Conservation (phyloP, 78 protist genomes). For the Dictyostelium capitatum region DNA sequence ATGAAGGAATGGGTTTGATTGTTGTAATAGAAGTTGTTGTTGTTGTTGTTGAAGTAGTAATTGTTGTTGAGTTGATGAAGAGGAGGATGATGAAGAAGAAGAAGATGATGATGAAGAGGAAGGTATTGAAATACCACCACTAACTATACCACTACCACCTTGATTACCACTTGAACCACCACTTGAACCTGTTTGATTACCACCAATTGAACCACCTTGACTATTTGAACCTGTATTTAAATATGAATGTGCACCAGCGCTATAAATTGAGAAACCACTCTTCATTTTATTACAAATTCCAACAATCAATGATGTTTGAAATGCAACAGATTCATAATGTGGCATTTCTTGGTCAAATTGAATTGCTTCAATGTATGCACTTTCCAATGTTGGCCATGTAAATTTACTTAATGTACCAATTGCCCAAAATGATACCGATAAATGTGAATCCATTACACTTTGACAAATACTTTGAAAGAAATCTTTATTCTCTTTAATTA, state of each 20-base stretch:
- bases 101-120: not conserved
- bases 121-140: not conserved
- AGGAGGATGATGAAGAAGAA: not conserved
- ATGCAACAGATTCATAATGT: slow-evolving; percentile 38
- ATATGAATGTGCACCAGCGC: not conserved
- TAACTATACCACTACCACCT: not conserved
- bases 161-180: not conserved
- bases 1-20: slow-evolving; percentile 59
- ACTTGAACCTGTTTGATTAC: not conserved
- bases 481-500: slow-evolving; percentile 36
- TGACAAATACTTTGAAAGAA: slow-evolving; percentile 79
- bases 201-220: not conserved
- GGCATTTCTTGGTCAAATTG: slow-evolving; percentile 42
- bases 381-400: slow-evolving; percentile 65
- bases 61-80: not conserved
- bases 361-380: slow-evolving; percentile 47
- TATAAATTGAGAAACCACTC: slow-evolving; percentile 14
- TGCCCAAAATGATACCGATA: slow-evolving; percentile 49
- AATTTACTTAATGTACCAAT: slow-evolving; percentile 33
- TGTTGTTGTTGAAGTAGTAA: not conserved
- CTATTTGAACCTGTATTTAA: not conserved
- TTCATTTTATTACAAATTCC: slow-evolving; percentile 65
- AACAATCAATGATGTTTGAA: slow-evolving; percentile 8
- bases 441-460: slow-evolving; percentile 35
- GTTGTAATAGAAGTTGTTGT: slow-evolving; percentile 16